These are phyloP conservation scores for Rhizopogon salebrosus DNA, from an alignment of 768 basidiomycete species.

Conservation along the genomic window DNA sequence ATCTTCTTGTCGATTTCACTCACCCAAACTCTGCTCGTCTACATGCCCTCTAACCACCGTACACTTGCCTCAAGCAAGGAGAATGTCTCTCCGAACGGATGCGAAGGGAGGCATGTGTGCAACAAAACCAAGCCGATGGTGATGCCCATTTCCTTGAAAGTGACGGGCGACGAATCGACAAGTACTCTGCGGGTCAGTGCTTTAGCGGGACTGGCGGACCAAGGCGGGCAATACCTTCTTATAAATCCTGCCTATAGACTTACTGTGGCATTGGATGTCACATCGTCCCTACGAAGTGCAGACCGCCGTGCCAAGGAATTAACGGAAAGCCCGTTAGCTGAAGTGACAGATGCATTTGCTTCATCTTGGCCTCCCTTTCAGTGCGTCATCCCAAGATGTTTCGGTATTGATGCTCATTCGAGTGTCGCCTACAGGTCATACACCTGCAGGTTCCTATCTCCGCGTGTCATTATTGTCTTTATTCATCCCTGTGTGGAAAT, in stretches of 20 bases:
- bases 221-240: background rate
- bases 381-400: background rate
- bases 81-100: background rate
- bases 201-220: background rate
- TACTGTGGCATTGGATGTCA: background rate
- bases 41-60: background rate
- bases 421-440: background rate
- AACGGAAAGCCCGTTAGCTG: conserved; percentile 8
- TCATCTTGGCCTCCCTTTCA: background rate
- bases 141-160: background rate
- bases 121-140: background rate
- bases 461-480: no score
- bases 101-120: background rate
- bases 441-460: background rate
- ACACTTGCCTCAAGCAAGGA: background rate
- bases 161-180: background rate
- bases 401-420: background rate
- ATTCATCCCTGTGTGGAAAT: no score
- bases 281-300: background rate
- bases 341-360: conserved; percentile 7
- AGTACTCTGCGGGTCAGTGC: background rate
- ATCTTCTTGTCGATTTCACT: background rate
- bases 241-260: background rate
- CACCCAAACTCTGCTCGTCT: background rate
- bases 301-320: conserved; percentile 6